Conservation (phyloP, 2,329 filamentous ascomycete genomes). For the Botryotinia narcissicola region DNA sequence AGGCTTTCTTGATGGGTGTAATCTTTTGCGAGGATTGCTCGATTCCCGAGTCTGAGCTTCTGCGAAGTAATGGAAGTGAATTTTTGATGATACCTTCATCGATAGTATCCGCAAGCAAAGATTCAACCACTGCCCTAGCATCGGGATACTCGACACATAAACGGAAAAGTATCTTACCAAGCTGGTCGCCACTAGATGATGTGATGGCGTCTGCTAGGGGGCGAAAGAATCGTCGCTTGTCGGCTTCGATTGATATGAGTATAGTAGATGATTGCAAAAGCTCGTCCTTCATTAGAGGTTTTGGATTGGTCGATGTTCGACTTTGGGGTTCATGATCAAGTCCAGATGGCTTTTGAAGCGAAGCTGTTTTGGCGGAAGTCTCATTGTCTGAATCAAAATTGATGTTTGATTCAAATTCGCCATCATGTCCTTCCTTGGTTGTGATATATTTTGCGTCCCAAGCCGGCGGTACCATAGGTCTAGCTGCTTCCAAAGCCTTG, state of each 20-base stretch:
- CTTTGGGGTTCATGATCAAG: background rate
- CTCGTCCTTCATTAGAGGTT: background rate
- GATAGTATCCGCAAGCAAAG: slow-evolving; percentile 1
- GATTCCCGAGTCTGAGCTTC: background rate
- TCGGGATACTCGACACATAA: slow-evolving; percentile 15
- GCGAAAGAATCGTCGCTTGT: slow-evolving; percentile 15
- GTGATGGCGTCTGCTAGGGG: slow-evolving; percentile 13
- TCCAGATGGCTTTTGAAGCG: background rate
- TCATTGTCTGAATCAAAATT: background rate
- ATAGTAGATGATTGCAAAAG: background rate
- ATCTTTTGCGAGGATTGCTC: background rate
- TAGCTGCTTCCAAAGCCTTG: background rate
- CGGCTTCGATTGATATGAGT: slow-evolving; percentile 2
- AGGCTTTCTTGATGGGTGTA: too few species aligned
- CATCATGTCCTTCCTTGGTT: background rate
- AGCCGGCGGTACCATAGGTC: background rate
- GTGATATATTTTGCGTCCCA: background rate
- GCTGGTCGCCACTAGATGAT: background rate
- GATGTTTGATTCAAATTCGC: background rate
- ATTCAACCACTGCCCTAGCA: slow-evolving; percentile 8
- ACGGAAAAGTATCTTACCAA: background rate
- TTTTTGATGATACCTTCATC: background rate
- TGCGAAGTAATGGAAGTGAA: background rate
- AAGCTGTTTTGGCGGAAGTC: background rate
- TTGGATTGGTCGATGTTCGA: slow-evolving; percentile 1